Conservation (phyloP, 257 asterid species). For the Solanum megistacrolobum region DNA sequence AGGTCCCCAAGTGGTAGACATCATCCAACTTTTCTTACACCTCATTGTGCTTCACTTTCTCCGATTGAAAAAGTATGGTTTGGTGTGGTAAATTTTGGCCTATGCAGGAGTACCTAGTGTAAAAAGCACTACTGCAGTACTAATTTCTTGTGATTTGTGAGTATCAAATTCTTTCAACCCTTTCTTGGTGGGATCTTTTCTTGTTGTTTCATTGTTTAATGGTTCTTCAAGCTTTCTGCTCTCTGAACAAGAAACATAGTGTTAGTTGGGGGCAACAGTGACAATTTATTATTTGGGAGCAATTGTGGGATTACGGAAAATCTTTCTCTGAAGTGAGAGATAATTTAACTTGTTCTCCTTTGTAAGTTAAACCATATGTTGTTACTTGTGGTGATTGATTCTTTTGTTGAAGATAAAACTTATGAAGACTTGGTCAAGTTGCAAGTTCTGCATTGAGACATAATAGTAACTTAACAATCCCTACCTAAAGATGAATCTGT, state of each 20-base stretch:
- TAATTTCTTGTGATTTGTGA: not conserved
- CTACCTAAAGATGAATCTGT: not conserved
- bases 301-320: not conserved
- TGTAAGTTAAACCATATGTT: not conserved
- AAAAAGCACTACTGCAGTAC: not conserved
- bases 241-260: not conserved
- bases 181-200: not conserved
- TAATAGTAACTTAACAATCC: not conserved
- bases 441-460: not conserved
- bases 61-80: not conserved
- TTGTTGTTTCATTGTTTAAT: not conserved
- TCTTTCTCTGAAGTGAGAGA: not conserved
- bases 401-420: not conserved
- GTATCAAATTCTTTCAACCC: not conserved
- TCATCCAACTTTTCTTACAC: not conserved
- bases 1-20: not conserved
- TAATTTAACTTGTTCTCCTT: not conserved
- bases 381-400: not conserved
- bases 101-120: not conserved
- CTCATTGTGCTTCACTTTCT: not conserved
- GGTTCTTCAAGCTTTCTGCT: not conserved
- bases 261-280: not conserved
- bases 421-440: not conserved
- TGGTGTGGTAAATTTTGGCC: not conserved
- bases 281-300: not conserved